These are phyloP conservation scores for Puccinia hordei DNA, from an alignment of 1,284 basidiomycete genomes.

Conservation along the genomic window DNA sequence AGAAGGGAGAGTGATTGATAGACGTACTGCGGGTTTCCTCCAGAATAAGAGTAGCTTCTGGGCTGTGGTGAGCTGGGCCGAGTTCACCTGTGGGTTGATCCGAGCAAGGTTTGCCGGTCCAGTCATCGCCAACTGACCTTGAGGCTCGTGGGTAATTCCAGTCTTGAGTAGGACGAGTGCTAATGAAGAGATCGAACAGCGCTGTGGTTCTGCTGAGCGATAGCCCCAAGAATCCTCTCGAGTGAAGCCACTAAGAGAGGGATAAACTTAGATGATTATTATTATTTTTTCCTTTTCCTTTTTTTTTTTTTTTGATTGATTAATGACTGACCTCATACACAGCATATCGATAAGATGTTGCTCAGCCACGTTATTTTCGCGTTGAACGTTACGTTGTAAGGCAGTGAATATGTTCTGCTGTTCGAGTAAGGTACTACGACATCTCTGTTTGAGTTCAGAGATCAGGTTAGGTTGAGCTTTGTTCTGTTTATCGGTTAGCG, in stretches of 20 bases:
- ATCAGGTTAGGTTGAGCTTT: constrained; percentile 76
- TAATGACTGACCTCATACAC: constrained; percentile 79
- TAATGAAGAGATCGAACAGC: constrained; percentile 97
- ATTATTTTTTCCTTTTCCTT: too few species aligned
- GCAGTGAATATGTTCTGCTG: constrained; percentile 95
- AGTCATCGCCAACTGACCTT: constrained; percentile 58
- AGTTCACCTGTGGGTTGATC: constrained; percentile 72
- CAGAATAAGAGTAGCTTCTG: constrained; percentile 97
- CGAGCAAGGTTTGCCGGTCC: constrained; percentile 57
- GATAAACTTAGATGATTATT: not conserved
- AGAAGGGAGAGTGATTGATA: not conserved
- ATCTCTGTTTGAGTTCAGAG: constrained; percentile 80
- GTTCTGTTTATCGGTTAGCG: constrained; percentile 61
- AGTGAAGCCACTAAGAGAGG: constrained; percentile 76
- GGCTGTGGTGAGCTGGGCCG: constrained; percentile 90
- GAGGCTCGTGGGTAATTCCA: constrained; percentile 75
- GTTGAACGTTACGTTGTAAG: constrained; percentile 95
- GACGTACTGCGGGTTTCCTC: constrained; percentile 91
- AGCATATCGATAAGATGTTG: constrained; percentile 99
- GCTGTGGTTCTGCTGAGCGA: constrained; percentile 87
- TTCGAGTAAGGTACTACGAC: constrained; percentile 82
- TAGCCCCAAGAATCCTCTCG: constrained; percentile 97
- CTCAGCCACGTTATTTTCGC: constrained; percentile 98
- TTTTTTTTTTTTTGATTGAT: too few species aligned
- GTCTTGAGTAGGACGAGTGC: constrained; percentile 96